Percentiles rank a stretch among this genome's conserved stretches.
Evolutionary conservation across 768 basidiomycete genomes (phyloP).

Genomic region (Hygrophoropsis aurantiaca): DNA sequence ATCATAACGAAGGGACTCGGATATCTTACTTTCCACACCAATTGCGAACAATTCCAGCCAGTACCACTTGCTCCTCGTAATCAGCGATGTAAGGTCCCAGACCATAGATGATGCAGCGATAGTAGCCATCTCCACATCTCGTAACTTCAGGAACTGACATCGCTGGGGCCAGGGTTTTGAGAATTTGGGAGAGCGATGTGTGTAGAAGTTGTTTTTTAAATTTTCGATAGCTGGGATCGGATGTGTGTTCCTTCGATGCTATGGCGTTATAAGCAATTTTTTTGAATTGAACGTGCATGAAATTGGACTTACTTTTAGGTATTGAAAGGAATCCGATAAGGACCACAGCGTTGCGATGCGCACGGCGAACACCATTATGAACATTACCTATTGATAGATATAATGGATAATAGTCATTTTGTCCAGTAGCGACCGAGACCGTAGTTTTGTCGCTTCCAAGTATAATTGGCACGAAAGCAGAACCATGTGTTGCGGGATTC

Average conservation of each 20-base stretch:
- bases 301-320: constrained; percentile 3
- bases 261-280: neutral
- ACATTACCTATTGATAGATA: neutral
- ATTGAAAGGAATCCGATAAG: constrained; percentile 4
- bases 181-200: constrained; percentile 22
- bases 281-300: neutral
- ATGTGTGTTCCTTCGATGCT: constrained; percentile 11
- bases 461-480: constrained; percentile 15
- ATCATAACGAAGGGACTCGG: neutral
- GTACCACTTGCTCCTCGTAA: constrained; percentile 37
- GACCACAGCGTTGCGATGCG: neutral
- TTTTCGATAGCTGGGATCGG: constrained; percentile 14
- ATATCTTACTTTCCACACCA: constrained; percentile 35
- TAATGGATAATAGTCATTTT: constrained; percentile 19
- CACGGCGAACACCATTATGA: neutral
- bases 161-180: constrained; percentile 17
- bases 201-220: constrained; percentile 32
- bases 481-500: constrained; percentile 1
- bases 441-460: constrained; percentile 24
- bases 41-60: constrained; percentile 32
- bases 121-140: constrained; percentile 31
- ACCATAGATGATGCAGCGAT: constrained; percentile 26
- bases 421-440: constrained; percentile 19
- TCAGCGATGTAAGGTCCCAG: constrained; percentile 40
- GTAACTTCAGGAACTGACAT: constrained; percentile 28